Evolutionary conservation across 2,329 filamentous ascomycete species (phyloP).

Genomic region (Incumbomyces delicatus): DNA sequence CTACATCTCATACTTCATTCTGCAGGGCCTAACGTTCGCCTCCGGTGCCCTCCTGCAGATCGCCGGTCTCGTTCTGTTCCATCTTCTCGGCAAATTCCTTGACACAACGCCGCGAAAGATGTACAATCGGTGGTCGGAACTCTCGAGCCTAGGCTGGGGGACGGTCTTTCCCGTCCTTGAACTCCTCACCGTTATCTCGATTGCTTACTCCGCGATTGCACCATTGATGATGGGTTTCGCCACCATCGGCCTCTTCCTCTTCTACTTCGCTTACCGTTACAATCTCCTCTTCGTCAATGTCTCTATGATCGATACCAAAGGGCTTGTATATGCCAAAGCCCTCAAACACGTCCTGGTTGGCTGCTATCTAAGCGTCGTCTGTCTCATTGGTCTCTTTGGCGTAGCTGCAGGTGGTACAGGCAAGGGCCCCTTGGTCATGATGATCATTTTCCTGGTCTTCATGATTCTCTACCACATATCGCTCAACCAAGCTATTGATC

Average conservation of each 20-base stretch:
- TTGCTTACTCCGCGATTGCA: conserved; percentile 78
- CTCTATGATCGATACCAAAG: conserved; percentile 74
- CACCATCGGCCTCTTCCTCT: conserved; percentile 64
- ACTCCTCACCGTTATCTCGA: conserved; percentile 41
- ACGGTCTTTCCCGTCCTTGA: conserved; percentile 69
- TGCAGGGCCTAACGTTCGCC: conserved; percentile 77
- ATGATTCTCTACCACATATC: conserved; percentile 64
- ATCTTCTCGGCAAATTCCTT: conserved; percentile 63
- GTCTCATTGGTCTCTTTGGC: conserved; percentile 74
- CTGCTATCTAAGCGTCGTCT: conserved; percentile 71
- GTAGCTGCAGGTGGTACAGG: conserved; percentile 54
- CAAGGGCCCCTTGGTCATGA: conserved; percentile 61
- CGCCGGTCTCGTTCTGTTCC: conserved; percentile 62
- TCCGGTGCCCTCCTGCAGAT: conserved; percentile 66
- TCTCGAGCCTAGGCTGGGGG: conserved; percentile 72
- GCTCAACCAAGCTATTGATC: conserved; percentile 62
- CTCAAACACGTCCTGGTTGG: conserved; percentile 78
- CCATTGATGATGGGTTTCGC: conserved; percentile 78
- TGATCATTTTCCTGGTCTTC: conserved; percentile 67
- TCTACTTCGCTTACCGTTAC: conserved; percentile 84
- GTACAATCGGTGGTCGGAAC: conserved; percentile 65
- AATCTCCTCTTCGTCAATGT: conserved; percentile 83
- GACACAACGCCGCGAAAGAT: conserved; percentile 70
- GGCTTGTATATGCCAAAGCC: conserved; percentile 76
- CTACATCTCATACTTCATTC: conserved; percentile 88